A percentile compares a stretch with the other conserved stretches of the same genome.
Conservation (phyloP, 1,139 yeast genomes). For the Taiozyma sp. region DNA sequence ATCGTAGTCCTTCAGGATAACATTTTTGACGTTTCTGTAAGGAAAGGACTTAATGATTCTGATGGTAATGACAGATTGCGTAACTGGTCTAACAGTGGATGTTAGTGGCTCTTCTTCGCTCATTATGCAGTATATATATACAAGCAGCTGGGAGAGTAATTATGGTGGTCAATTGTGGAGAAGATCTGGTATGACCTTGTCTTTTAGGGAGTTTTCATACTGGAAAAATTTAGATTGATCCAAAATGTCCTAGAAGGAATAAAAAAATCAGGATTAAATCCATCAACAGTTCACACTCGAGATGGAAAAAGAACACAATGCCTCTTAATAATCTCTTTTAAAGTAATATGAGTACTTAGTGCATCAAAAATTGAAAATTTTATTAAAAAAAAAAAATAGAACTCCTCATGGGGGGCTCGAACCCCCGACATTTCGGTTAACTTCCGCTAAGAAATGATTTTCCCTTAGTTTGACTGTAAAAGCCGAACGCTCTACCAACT, state of each 20-base stretch:
- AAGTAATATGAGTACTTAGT: too few species aligned
- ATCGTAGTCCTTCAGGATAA: conserved; percentile 69
- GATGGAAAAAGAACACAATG: too few species aligned
- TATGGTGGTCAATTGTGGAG: neutral
- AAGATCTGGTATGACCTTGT: neutral
- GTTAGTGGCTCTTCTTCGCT: conserved; percentile 30
- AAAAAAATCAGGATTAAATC: too few species aligned
- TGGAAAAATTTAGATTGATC: neutral
- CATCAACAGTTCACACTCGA: too few species aligned
- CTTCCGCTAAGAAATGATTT: too few species aligned
- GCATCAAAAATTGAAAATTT: too few species aligned
- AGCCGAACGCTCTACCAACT: too few species aligned
- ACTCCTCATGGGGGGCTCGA: too few species aligned
- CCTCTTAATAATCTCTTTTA: too few species aligned
- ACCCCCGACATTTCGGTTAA: too few species aligned
- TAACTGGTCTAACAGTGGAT: conserved; percentile 29
- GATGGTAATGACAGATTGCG: conserved; percentile 66
- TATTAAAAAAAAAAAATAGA: too few species aligned
- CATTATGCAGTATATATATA: conserved; percentile 6
- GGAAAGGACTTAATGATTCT: conserved; percentile 90
- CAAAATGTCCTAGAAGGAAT: neutral
- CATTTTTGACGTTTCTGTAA: conserved; percentile 83
- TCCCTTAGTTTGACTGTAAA: too few species aligned
- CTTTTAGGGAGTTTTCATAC: neutral
- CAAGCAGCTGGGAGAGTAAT: neutral